Percentiles rank a stretch among this genome's conserved stretches.
Evolutionary conservation across 495 filamentous ascomycete genomes (phyloP).

Genomic region (Staphylotrichum tortipilum): DNA sequence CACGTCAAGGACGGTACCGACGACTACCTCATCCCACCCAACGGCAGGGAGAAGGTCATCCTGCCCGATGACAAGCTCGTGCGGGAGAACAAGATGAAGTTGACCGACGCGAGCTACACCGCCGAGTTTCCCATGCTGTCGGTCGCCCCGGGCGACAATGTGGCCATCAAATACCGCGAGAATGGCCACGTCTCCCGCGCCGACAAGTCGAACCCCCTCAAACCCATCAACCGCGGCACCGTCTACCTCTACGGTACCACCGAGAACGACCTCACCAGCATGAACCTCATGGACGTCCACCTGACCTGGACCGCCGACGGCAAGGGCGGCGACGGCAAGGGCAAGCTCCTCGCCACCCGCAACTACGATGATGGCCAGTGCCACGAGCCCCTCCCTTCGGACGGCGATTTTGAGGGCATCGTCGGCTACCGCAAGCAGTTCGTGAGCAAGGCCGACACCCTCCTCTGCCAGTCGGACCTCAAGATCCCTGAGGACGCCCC

Average conservation of each 20-base stretch:
- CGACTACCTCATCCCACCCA: conserved; percentile 46
- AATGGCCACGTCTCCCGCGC: conserved; percentile 80
- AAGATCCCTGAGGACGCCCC: conserved; percentile 50
- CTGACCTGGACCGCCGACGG: conserved; percentile 66
- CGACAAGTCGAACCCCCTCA: conserved; percentile 38
- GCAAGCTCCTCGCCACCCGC: conserved; percentile 60
- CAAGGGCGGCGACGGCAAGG: conserved; percentile 65
- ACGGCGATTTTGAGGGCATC: conserved; percentile 34
- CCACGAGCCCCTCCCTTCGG: conserved; percentile 50
- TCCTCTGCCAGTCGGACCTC: conserved; percentile 74
- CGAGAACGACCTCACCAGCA: conserved; percentile 36
- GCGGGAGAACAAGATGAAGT: conserved; percentile 30
- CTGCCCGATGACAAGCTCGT: conserved; percentile 32
- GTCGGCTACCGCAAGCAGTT: conserved; percentile 42
- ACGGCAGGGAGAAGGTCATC: conserved; percentile 16
- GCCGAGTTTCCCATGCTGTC: conserved; percentile 52
- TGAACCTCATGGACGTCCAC: conserved; percentile 62
- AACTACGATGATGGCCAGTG: conserved; percentile 80
- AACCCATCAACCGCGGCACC: conserved; percentile 62
- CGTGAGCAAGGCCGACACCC: conserved; percentile 38
- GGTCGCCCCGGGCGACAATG: conserved; percentile 55
- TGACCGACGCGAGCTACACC: conserved; percentile 42
- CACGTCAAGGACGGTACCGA: conserved; percentile 40
- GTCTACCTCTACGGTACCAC: conserved; percentile 80
- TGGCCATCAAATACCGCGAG: conserved; percentile 70